These are phyloP conservation scores for Termitomyces sp. DNA, from an alignment of 768 basidiomycete species.

Conservation along the genomic window DNA sequence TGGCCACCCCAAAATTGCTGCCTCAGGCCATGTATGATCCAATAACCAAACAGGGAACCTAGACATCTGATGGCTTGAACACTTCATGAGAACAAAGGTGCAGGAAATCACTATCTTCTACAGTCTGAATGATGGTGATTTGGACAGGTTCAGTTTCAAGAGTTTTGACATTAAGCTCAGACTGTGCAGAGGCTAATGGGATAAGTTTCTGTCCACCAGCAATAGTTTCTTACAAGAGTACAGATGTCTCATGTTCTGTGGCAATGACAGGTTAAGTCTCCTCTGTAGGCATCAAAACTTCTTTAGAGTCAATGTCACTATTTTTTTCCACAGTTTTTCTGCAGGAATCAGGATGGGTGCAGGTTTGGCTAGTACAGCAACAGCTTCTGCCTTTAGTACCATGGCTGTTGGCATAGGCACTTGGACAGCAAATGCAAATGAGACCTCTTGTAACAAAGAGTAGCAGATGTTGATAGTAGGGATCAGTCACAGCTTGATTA, in stretches of 20 bases:
- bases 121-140: no score
- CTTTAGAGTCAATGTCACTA: neutral
- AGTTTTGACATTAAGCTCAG: neutral
- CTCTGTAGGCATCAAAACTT: neutral
- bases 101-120: no score
- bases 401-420: neutral
- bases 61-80: no score
- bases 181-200: neutral
- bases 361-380: neutral
- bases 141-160: neutral
- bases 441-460: slow-evolving; percentile 58
- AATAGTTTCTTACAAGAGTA: neutral
- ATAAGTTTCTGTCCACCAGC: neutral
- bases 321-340: neutral
- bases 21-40: no score
- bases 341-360: neutral
- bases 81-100: no score
- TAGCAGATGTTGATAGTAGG: slow-evolving; percentile 85
- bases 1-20: no score
- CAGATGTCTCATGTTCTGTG: neutral
- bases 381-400: neutral
- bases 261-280: neutral
- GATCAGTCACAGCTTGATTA: slow-evolving; percentile 85
- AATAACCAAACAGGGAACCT: no score
- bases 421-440: neutral